Evolutionary conservation across 805 yeast species (phyloP), one percentile per base, ranked within the genome.

Genomic region (Candida hispaniensis): DNA sequence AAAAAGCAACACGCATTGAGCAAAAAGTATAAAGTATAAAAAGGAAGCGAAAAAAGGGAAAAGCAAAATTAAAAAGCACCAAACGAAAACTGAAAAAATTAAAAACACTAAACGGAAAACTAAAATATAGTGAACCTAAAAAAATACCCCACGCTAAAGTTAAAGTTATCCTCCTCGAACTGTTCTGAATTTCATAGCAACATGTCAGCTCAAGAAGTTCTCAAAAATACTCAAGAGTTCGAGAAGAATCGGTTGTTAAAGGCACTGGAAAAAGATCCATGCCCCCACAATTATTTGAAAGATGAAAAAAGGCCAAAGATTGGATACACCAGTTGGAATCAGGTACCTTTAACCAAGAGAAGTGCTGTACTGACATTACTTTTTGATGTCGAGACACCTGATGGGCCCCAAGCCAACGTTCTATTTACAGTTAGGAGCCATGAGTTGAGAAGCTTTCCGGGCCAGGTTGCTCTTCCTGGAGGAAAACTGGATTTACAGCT

Each of bases 381-480:
- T 11, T 33, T 30, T 18, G 40, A 23, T 15, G 35, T 21, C 2
- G 30, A 12, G 7, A 32, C 23, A 10, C 28, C 28, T 2, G 36
- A 12, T 7, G 36, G 36, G 5, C 23, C 23, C 13, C 86, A 80
- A 47, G 52, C 80, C n/a, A 56, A 91, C 32, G 88, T 79, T 18
- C 61, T 81, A 2, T 52, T 82, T 26, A 81, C 93, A 1, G 75
- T 75, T 41, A 54, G 94, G 45, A 76, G 86, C 4, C 65, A 78
- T 35, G 63, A 66, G 26, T 61, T 81, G 47, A 64, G 73, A 35
- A 67, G 66, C 38, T 81, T 80, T 55, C 77, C 86, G 0, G 93
- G 93, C 3, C 91, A 82, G 54, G 73, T 79, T 8, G 76, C 91
- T 3, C 61, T 81, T 7, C 94, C 94, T 9, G 94, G 94, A 3